phyloP scores from a whole-genome alignment of 2,329 filamentous ascomycete genomes.

The Ilyonectria mors-panacis region DNA sequence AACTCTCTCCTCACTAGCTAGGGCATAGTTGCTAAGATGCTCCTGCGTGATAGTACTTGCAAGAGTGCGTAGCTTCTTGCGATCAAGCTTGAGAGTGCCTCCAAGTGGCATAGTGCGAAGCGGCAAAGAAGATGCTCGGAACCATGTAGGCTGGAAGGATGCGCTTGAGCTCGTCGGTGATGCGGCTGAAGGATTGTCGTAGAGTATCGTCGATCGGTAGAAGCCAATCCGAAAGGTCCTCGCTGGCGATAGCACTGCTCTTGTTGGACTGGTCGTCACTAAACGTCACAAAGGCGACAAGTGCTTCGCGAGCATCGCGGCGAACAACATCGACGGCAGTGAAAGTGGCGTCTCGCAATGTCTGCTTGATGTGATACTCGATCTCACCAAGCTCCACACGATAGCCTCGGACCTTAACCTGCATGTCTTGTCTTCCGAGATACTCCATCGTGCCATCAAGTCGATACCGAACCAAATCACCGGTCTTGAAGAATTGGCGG shows the following conservation, averaged over 20 bases:
- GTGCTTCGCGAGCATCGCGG: slow-evolving; percentile 15
- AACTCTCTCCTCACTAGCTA: neutral
- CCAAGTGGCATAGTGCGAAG: slow-evolving; percentile 35
- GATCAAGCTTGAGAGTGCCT: slow-evolving; percentile 38
- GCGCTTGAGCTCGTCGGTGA: slow-evolving; percentile 7
- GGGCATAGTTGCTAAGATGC: neutral
- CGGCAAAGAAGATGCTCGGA: slow-evolving; percentile 19
- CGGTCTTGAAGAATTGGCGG: slow-evolving; percentile 53
- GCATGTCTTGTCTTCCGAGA: slow-evolving; percentile 48
- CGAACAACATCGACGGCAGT: slow-evolving; percentile 33
- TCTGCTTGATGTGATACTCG: slow-evolving; percentile 39
- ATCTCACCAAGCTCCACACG: slow-evolving; percentile 50
- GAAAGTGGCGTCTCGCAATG: slow-evolving; percentile 31
- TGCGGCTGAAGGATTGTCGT: neutral
- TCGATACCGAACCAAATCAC: slow-evolving; percentile 45
- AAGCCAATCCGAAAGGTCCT: neutral
- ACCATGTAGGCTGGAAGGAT: slow-evolving; percentile 39
- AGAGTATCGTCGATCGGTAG: neutral
- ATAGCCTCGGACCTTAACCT: slow-evolving; percentile 51
- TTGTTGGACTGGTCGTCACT: neutral
- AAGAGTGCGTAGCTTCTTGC: slow-evolving; percentile 18
- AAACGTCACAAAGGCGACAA: slow-evolving; percentile 17
- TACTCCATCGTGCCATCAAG: slow-evolving; percentile 47
- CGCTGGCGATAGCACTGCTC: neutral
- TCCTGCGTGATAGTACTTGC: neutral